Evolutionary conservation across 306 rosid species (phyloP).

Genomic region (Cajanus cajan): DNA sequence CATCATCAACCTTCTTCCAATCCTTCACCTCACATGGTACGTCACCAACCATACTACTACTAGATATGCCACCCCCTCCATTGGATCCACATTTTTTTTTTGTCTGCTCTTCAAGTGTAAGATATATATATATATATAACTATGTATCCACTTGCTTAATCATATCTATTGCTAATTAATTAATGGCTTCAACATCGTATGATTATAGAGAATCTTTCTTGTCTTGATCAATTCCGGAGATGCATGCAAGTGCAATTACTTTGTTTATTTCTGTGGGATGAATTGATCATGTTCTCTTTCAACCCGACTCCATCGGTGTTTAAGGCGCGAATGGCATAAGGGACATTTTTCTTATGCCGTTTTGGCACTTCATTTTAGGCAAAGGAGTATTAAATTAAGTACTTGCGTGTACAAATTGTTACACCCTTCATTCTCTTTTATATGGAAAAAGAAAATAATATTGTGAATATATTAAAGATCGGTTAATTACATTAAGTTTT

Average conservation of each 20-base stretch:
- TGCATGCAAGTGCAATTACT: not conserved
- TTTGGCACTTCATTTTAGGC: conserved; percentile 17
- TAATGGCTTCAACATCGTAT: not conserved
- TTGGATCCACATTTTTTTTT: not conserved
- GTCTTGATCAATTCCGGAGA: conserved; percentile 4
- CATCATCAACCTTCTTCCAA: conserved; percentile 34
- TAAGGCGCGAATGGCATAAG: conserved; percentile 16
- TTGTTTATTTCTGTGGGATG: conserved; percentile 8
- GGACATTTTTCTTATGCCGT: conserved; percentile 23
- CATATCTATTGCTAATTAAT: conserved; percentile 2
- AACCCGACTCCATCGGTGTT: conserved; percentile 36
- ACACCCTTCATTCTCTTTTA: no score
- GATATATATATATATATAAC: conserved; percentile 15
- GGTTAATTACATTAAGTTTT: no score
- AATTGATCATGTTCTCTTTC: conserved; percentile 36
- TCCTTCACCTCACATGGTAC: conserved; percentile 60
- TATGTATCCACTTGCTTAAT: conserved; percentile 30
- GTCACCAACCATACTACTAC: conserved; percentile 45
- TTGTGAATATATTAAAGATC: no score
- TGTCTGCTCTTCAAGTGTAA: conserved; percentile 15
- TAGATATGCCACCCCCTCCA: not conserved
- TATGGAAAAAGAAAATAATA: no score
- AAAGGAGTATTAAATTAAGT: not conserved
- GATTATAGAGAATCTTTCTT: conserved; percentile 26
- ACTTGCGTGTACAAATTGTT: no score